phyloP scores from a whole-genome alignment of 2,329 filamentous ascomycete species.

The Claviceps spartinae region DNA sequence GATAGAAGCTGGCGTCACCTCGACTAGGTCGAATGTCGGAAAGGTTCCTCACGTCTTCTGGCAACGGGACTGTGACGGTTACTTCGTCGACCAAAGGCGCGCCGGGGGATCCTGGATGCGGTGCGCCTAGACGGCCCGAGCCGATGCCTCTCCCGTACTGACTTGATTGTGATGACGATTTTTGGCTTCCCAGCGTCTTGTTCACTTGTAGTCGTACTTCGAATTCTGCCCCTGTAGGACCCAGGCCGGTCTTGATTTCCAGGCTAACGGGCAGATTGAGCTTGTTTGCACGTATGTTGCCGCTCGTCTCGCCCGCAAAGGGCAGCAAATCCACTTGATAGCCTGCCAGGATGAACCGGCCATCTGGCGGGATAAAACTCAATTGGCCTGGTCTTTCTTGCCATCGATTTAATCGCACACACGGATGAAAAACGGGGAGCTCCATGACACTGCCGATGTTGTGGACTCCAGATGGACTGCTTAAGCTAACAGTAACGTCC shows the following conservation, averaged over 20 bases:
- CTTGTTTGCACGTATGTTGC: conserved; percentile 42
- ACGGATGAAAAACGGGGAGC: conserved; percentile 89
- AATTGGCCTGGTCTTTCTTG: conserved; percentile 76
- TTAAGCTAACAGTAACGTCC: conserved; percentile 71
- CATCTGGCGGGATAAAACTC: conserved; percentile 93
- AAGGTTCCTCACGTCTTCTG: conserved; percentile 66
- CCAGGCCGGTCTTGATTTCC: conserved; percentile 70
- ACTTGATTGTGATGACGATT: conserved; percentile 18
- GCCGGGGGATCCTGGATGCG: conserved; percentile 39
- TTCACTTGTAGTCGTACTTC: conserved; percentile 68
- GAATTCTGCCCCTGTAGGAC: conserved; percentile 66
- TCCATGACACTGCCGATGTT: conserved; percentile 64
- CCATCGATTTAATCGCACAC: conserved; percentile 83
- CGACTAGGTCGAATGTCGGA: conserved; percentile 67
- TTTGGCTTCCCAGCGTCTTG: conserved; percentile 42
- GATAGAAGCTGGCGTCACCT: conserved; percentile 72
- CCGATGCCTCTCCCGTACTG: conserved; percentile 28
- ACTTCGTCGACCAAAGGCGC: conserved; percentile 62
- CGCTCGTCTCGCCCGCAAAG: conserved; percentile 43
- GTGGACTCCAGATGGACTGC: conserved; percentile 68
- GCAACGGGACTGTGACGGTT: conserved; percentile 64
- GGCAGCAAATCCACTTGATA: conserved; percentile 90
- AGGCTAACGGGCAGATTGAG: conserved; percentile 72
- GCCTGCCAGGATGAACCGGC: conserved; percentile 80
- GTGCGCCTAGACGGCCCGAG: conserved; percentile 27